Base-by-base conservation (phyloP, 306 rosid genomes). In the Cucumis sativus region DNA sequence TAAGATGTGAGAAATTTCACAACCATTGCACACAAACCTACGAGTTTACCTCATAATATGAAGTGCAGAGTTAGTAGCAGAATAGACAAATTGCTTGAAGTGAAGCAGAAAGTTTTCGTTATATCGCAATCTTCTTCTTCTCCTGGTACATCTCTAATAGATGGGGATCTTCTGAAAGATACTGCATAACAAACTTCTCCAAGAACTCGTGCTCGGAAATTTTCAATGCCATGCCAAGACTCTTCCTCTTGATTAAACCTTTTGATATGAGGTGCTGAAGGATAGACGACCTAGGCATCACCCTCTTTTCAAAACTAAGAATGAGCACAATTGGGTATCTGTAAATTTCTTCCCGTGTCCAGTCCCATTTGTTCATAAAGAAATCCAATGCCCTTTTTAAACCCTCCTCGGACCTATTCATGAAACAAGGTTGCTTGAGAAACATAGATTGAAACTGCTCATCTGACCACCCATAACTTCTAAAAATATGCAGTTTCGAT, bases 401-500 rank as follows among this genome's bases (percentile, higher is more conserved):
- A 15, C 39, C 62, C 80, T 81, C 77, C 28, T 45, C 65, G 1
- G 84, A 67, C 40, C 73, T 8, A 15, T 56, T 60, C 84, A 81
- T 76, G 2, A 66, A 11, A 39, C 6, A 30, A 8, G 84, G 77
- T 13, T 75, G 80, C 77, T 68, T 81, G 23, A 67, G 54, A 65
- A 81, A 40, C 63, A 81, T 2, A 4, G 55, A 56, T 61, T 66
- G 77, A 58, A 81, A 23, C 77, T 81, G 74, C 72, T 49, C 84
- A 28, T 81, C 77, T 23, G 84, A 66, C 84, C 84, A 81, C 40
- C 84, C 84, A 20, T 43, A 65, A 33, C 80, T 81, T 79, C 45
- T 67, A 51, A 81, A 81, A 21, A 76, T 55, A 8, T 81, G 68
- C 13, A 76, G 15, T 76, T 81, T 81, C 28, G 80, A 57, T 12